These are phyloP conservation scores for Fusarium proliferatum DNA, from an alignment of 2,329 filamentous ascomycete genomes.

Conservation along the genomic window DNA sequence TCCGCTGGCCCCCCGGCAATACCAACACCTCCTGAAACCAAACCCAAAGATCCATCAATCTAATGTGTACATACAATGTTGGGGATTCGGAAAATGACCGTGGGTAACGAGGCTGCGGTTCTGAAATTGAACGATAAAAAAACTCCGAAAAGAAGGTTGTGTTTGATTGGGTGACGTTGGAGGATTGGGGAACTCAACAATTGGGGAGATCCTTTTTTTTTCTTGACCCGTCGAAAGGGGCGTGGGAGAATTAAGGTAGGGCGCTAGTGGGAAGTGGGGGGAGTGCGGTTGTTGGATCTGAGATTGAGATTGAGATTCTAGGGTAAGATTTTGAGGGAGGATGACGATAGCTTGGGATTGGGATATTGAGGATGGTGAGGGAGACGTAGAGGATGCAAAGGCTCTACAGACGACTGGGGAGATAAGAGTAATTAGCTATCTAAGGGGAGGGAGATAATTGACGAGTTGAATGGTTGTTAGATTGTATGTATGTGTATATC, in stretches of 20 bases:
- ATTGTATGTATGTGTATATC: not conserved
- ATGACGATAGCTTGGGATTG: not conserved
- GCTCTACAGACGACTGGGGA: too few species aligned
- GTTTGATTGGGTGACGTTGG: conserved; percentile 31
- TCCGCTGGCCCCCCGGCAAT: conserved; percentile 9
- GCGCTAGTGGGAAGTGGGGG: conserved; percentile 37
- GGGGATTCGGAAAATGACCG: conserved; percentile 44
- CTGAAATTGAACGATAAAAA: conserved; percentile 23
- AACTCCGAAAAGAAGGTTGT: not conserved
- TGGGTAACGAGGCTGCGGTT: conserved; percentile 38
- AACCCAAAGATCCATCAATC: not conserved
- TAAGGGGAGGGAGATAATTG: not conserved
- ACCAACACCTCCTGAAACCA: not conserved
- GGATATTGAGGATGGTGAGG: not conserved
- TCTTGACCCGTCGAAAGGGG: conserved; percentile 1
- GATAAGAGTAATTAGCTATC: not conserved
- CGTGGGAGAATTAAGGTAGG: conserved; percentile 35
- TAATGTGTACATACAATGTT: conserved; percentile 35
- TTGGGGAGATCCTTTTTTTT: conserved; percentile 42
- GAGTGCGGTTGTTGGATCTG: conserved; percentile 5
- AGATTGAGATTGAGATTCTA: conserved; percentile 6
- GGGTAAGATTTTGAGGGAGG: conserved; percentile 1
- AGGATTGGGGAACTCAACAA: conserved; percentile 48
- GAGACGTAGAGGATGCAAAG: too few species aligned
- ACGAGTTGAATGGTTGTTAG: not conserved